Evolutionary conservation across 2,329 filamentous ascomycete species (phyloP).

Genomic region (Colletotrichum liaoningense): DNA sequence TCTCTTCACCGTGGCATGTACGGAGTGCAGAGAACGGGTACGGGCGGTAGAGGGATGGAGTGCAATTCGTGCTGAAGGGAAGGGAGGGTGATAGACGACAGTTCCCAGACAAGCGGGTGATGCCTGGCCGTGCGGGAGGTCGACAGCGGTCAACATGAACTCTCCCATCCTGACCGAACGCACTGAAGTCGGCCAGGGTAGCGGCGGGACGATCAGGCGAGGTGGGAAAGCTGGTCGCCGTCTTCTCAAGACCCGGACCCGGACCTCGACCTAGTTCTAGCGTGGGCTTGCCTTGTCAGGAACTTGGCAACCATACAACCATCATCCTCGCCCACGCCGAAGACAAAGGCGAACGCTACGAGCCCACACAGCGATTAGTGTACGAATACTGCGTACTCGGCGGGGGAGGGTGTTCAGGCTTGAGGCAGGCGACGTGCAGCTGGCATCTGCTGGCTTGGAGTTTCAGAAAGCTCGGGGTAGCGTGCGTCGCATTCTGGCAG

Average conservation of each 20-base stretch:
- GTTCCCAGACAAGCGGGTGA: conserved; percentile 41
- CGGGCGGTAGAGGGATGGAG: conserved; percentile 33
- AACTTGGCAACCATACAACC: conserved; percentile 11
- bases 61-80: conserved; percentile 36
- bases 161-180: conserved; percentile 17
- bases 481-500: conserved; percentile 28
- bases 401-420: conserved; percentile 11
- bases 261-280: conserved; percentile 27
- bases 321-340: conserved; percentile 25
- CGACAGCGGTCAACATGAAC: conserved; percentile 31
- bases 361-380: neutral
- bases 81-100: conserved; percentile 17
- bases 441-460: conserved; percentile 31
- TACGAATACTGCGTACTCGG: neutral
- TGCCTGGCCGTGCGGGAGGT: conserved; percentile 34
- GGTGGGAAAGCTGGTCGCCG: conserved; percentile 25
- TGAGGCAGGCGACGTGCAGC: conserved; percentile 25
- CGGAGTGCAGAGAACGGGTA: neutral
- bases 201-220: conserved; percentile 45
- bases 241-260: conserved; percentile 12
- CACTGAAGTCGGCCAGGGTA: conserved; percentile 33
- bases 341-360: conserved; percentile 9
- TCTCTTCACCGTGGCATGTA: neutral
- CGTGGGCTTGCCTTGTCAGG: conserved; percentile 28
- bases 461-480: conserved; percentile 37